These are phyloP conservation scores for Dorcoceras hygrometricum DNA, from an alignment of 257 asterid species.

Conservation along the genomic window DNA sequence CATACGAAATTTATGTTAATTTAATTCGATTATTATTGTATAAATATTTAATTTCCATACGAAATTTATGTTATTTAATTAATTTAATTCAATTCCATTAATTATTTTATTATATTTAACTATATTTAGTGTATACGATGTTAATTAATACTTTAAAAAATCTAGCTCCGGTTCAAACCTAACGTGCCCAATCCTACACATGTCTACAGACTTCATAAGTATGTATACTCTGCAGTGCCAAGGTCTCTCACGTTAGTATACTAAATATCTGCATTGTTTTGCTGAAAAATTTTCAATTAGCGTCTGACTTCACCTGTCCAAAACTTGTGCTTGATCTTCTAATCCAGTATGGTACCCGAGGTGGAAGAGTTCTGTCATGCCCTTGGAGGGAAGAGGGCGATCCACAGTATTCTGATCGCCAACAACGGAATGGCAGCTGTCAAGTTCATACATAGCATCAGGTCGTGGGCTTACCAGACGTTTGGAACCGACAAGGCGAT, in stretches of 20 bases:
- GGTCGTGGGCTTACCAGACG: slow-evolving; percentile 95
- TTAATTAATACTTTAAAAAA: neutral
- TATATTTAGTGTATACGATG: too few species aligned
- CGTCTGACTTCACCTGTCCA: slow-evolving; percentile 24
- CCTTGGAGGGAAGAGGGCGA: slow-evolving; percentile 75
- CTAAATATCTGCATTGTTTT: neutral
- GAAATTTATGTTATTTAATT: too few species aligned
- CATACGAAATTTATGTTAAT: too few species aligned
- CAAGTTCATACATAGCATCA: slow-evolving; percentile 85
- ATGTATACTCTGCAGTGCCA: neutral
- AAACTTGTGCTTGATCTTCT: slow-evolving; percentile 55
- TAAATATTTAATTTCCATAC: too few species aligned
- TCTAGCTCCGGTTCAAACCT: neutral
- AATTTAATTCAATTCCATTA: too few species aligned
- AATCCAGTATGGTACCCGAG: slow-evolving; percentile 35
- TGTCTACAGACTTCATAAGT: too few species aligned
- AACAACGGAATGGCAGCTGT: slow-evolving; percentile 99
- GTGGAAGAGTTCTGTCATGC: slow-evolving; percentile 77
- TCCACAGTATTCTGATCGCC: slow-evolving; percentile 90
- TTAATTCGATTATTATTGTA: too few species aligned
- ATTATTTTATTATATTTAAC: too few species aligned
- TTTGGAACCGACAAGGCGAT: slow-evolving; percentile 96
- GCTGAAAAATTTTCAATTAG: neutral
- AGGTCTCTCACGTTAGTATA: neutral
- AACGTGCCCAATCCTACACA: neutral